Conservation (phyloP, 345 rosid genomes). For the Psidium friedrichsthalianum region DNA sequence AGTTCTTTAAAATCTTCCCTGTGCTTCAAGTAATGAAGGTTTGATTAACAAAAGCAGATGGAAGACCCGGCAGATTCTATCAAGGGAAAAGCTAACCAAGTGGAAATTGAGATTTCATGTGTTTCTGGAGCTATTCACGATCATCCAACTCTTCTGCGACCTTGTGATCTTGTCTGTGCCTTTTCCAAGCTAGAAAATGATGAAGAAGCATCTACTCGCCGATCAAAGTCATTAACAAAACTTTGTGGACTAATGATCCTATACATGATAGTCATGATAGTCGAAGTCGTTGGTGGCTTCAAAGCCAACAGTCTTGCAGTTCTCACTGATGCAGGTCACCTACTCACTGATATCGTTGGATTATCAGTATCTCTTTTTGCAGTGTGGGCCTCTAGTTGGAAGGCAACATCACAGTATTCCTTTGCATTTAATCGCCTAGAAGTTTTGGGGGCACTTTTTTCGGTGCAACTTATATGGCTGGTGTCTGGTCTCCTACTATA, state of each 20-base stretch:
- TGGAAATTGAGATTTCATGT: constrained; percentile 21
- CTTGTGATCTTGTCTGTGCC: constrained; percentile 24
- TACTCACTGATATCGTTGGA: constrained; percentile 65
- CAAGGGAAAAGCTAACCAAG: constrained; percentile 17
- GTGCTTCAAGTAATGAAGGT: background rate
- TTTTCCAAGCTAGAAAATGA: constrained; percentile 36
- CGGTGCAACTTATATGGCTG: constrained; percentile 78
- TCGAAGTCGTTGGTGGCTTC: constrained; percentile 62
- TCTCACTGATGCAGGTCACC: constrained; percentile 77
- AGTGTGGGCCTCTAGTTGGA: constrained; percentile 80
- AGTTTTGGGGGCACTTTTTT: constrained; percentile 70
- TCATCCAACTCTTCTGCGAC: constrained; percentile 9
- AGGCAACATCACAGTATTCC: constrained; percentile 47
- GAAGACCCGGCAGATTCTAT: constrained; percentile 30
- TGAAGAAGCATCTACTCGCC: constrained; percentile 26
- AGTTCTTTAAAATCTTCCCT: background rate
- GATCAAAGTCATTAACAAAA: constrained; percentile 33
- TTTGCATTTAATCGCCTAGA: constrained; percentile 68
- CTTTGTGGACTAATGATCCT: constrained; percentile 39
- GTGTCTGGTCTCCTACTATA: constrained; percentile 48
- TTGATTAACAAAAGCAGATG: constrained; percentile 23
- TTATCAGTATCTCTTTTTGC: constrained; percentile 56
- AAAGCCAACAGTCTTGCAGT: constrained; percentile 81
- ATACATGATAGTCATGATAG: constrained; percentile 38
- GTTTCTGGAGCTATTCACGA: constrained; percentile 12